Evolutionary conservation across 129 eudicot genomes (phyloP), one percentile per base, ranked within the genome.

Genomic region (Daucus carota): DNA sequence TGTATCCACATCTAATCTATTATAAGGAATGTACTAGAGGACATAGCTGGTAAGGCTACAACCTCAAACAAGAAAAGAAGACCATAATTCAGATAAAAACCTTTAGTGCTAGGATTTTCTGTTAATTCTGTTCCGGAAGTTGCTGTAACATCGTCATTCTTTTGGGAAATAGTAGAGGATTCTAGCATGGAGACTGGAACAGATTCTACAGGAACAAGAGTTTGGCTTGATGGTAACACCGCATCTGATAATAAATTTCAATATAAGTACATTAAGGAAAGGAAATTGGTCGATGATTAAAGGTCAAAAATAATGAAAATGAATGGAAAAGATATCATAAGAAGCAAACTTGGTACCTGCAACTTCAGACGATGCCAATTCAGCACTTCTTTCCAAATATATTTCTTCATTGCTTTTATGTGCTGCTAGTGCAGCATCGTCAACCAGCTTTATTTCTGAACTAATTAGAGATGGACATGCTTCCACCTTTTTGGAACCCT

Each of bases 311-410:
- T 32, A 60, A 26, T 26, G 33, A 29, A 29, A 24, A 18, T 45
- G 16, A 28, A 16, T 10, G 31, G 17, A 18, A 31, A 6, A 73
- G 0, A 16, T 5, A 47, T 9, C 20, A 46, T 29, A 8, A 29
- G 76, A 28, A 47, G 16, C 60, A 45, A 36, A 28, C 33, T 46
- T 13, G 6, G 22, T 17, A 93, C 97, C 98, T 84, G 88, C 60
- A 72, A 68, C 70, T 65, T 62, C 75, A 70, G 66, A 29, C 68
- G 83, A 74, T 73, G 71, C 84, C 33, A 80, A 78, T 75, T 40
- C 80, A 33, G 52, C 75, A 76, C 76, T 73, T 34, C 74, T 60
- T 57, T 67, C 68, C 48, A 75, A 33, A 0, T 17, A 71, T 77
- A 79, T 69, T 54, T 65, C 87, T 74, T 79, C 40, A 31, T 29